Conservation (phyloP, 2,329 filamentous ascomycete genomes). For the Sclerotinia sclerotiorum region DNA sequence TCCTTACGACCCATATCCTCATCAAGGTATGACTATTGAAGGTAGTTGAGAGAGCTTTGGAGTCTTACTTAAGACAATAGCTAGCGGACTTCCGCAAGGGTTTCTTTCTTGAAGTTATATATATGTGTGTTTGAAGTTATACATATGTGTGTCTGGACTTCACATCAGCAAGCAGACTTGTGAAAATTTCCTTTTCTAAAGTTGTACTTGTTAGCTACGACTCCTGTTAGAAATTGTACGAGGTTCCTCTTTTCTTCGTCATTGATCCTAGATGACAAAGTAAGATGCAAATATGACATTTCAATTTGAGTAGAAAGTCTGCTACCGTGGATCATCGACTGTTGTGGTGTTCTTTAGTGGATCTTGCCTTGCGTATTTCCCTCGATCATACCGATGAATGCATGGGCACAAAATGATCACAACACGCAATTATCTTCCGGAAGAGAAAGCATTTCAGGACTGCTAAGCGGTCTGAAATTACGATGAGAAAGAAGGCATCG, state of each 20-base stretch:
- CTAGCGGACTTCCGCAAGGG: accelerated
- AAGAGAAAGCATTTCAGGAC: not conserved
- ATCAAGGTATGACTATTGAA: not conserved
- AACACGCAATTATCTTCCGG: not conserved
- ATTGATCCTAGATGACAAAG: no score
- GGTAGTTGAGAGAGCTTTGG: accelerated
- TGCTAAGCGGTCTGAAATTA: not conserved
- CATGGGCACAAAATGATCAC: not conserved
- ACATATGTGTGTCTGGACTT: not conserved
- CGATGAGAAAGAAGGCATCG: not conserved
- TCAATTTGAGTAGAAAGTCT: no score
- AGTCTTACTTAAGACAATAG: not conserved
- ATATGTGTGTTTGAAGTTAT: not conserved
- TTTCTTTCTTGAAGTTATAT: not conserved
- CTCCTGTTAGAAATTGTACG: not conserved
- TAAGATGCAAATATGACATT: no score
- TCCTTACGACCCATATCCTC: not conserved
- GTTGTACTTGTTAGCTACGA: accelerated
- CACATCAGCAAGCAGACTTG: not conserved
- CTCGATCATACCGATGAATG: no score
- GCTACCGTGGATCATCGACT: not conserved
- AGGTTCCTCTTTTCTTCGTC: not conserved
- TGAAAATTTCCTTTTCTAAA: not conserved
- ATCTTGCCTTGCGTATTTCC: not conserved
- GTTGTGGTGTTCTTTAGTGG: not conserved